phyloP scores from a whole-genome alignment of 75 land plant species.

The Sequoia sempervirens region DNA sequence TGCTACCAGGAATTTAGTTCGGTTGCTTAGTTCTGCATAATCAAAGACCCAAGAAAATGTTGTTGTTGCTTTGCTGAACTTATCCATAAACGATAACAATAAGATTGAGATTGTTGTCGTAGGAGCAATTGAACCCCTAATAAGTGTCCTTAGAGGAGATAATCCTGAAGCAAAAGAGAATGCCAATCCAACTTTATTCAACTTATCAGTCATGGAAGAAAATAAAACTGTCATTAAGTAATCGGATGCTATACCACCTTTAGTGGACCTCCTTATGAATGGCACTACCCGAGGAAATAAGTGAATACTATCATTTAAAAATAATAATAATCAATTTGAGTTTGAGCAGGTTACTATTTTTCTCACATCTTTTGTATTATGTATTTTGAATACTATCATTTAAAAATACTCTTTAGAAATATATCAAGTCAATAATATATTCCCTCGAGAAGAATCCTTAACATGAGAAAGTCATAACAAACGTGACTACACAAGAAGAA shows the following conservation, averaged over 20 bases:
- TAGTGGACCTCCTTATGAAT: slow-evolving; percentile 75
- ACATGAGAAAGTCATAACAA: too few relatives aligned
- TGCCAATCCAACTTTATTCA: slow-evolving; percentile 89
- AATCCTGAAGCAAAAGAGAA: slow-evolving; percentile 85
- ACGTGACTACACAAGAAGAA: too few relatives aligned
- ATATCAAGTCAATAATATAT: too few relatives aligned
- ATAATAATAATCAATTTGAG: too few relatives aligned
- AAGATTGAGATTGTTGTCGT: slow-evolving; percentile 71
- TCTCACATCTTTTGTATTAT: too few relatives aligned
- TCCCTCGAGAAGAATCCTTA: too few relatives aligned
- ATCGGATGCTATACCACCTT: slow-evolving; percentile 81
- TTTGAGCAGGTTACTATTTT: too few relatives aligned
- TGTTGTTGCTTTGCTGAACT: slow-evolving; percentile 82
- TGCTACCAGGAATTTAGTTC: slow-evolving; percentile 63
- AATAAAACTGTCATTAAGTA: slow-evolving; percentile 77
- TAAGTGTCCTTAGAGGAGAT: slow-evolving; percentile 78
- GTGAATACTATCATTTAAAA: neutral
- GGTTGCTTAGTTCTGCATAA: slow-evolving; percentile 59
- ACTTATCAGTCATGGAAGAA: slow-evolving; percentile 83
- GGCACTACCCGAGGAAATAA: slow-evolving; percentile 91
- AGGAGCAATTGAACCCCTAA: slow-evolving; percentile 78
- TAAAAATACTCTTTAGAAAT: too few relatives aligned
- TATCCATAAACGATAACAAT: slow-evolving; percentile 89
- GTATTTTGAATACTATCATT: too few relatives aligned
- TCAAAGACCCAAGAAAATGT: slow-evolving; percentile 70